phyloP scores from a whole-genome alignment of 192 early-diverging fungal genomes.

The Podochytrium sp. region DNA sequence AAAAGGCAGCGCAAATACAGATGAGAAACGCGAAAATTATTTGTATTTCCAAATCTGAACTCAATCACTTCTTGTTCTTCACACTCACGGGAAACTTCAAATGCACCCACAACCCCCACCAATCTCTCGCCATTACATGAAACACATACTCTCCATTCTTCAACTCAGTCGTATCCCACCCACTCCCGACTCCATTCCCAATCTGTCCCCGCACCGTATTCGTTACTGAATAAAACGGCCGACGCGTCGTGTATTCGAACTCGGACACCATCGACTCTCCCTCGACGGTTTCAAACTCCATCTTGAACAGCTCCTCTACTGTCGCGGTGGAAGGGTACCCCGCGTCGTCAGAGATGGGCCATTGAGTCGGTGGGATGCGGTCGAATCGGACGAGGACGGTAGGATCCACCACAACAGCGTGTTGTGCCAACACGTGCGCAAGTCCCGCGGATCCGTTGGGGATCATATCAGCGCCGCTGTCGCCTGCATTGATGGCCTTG shows the following conservation, averaged over 20 bases:
- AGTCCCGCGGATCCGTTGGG: not conserved
- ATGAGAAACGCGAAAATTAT: not conserved
- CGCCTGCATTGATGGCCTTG: not conserved
- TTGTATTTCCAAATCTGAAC: not conserved
- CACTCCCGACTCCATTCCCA: not conserved
- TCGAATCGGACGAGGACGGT: slow-evolving; percentile 2
- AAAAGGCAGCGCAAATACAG: not conserved
- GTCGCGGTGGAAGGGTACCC: not conserved
- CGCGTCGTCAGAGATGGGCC: slow-evolving; percentile 2
- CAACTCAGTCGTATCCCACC: slow-evolving; percentile 1
- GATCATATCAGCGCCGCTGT: not conserved
- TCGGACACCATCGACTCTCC: not conserved
- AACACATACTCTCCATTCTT: slow-evolving; percentile 17
- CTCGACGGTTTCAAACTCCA: not conserved
- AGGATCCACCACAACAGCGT: not conserved
- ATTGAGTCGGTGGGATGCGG: slow-evolving; percentile 4
- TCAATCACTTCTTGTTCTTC: not conserved
- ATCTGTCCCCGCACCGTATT: slow-evolving; percentile 5
- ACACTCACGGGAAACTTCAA: slow-evolving; percentile 1
- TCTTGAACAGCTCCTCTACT: not conserved
- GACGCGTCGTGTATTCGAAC: not conserved
- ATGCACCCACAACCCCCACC: slow-evolving; percentile 8
- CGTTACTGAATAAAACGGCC: not conserved
- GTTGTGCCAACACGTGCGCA: too few species aligned
- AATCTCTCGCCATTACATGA: slow-evolving; percentile 15